Evolutionary conservation across 495 filamentous ascomycete species (phyloP), one percentile per base, ranked within the genome.

Genomic region (Annulohypoxylon bovei): DNA sequence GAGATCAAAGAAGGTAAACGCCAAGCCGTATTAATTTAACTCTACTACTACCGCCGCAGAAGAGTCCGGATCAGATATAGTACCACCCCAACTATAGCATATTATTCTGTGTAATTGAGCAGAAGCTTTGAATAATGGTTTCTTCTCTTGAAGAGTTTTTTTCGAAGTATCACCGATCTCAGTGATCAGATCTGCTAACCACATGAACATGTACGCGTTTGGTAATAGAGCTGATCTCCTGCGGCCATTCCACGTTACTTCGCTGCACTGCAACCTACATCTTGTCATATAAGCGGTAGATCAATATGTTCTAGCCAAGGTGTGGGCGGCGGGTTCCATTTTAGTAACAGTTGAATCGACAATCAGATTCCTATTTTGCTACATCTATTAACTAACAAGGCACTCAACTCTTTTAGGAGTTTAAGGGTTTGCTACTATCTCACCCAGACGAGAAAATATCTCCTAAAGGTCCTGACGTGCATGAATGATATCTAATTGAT

Each of bases 1-100:
- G 23, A 52, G 57, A 62, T 49, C 47, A 39, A 62, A 54, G 56
- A 47, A 46, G 37, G 46, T 25, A 47, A 64, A 68, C 49, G 70
- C 70, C 70, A 72, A 72, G 70, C 16, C 14, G 33, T 40, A n/a
- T 47, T 72, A 68, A 72, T 65, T 72, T 67, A 72, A 67, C 58
- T 55, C 59, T 49, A 16, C 22, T 65, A 60, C 60, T 25, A 65
- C 54, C 65, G 65, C 53, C 65, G 60, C 49, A 65, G 32, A 37
- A 23, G 25, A 65, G 60, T 57, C 46, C 49, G 70, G 70, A 39
- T 68, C 70, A 65, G 60, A 68, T 72, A 72, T 72, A 72, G 65
- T 55, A 72, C 49, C 50, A 64, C 40, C 60, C 70, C 65, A 72
- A 65, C 65, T 59, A 61, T 46, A 68, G 30, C 30, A 65, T 61